Evolutionary conservation across 768 basidiomycete species (phyloP).

Genomic region (Podaxis sp.): DNA sequence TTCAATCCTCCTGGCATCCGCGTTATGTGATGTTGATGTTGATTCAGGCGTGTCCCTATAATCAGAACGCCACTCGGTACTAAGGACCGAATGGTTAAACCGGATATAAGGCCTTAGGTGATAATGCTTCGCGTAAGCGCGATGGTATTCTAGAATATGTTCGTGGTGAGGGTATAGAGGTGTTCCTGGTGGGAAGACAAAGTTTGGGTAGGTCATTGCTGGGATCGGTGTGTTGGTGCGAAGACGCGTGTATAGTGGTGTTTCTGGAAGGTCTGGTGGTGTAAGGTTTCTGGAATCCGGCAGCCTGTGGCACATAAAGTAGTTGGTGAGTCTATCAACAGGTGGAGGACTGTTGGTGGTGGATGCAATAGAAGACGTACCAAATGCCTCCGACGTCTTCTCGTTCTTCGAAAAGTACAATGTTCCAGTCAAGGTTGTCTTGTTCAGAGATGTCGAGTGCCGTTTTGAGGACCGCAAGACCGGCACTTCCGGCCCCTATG

Average conservation of each 20-base stretch:
- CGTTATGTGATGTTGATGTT: not conserved
- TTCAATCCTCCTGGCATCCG: not conserved
- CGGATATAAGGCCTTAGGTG: slow-evolving; percentile 39
- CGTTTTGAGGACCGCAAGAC: slow-evolving; percentile 52
- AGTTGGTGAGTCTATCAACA: not conserved
- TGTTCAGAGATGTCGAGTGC: slow-evolving; percentile 47
- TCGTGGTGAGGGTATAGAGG: slow-evolving; percentile 51
- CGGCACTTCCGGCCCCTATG: slow-evolving; percentile 58
- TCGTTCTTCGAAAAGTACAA: slow-evolving; percentile 55
- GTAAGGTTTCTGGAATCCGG: slow-evolving; percentile 28
- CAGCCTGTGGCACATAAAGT: slow-evolving; percentile 24
- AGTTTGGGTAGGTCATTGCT: slow-evolving; percentile 56
- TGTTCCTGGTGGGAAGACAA: slow-evolving; percentile 51
- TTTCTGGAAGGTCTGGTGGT: slow-evolving; percentile 52
- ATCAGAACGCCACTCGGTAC: slow-evolving; percentile 39
- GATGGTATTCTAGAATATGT: slow-evolving; percentile 46
- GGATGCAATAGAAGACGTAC: slow-evolving; percentile 26
- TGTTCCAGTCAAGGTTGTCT: slow-evolving; percentile 37
- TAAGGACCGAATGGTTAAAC: slow-evolving; percentile 42
- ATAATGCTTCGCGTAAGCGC: slow-evolving; percentile 36
- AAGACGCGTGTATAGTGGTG: slow-evolving; percentile 53
- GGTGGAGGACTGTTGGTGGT: not conserved
- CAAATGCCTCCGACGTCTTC: slow-evolving; percentile 57
- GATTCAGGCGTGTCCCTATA: not conserved
- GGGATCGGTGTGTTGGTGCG: slow-evolving; percentile 57